phyloP scores from a whole-genome alignment of 192 early-diverging fungal genomes.

The Diversispora eburnea region DNA sequence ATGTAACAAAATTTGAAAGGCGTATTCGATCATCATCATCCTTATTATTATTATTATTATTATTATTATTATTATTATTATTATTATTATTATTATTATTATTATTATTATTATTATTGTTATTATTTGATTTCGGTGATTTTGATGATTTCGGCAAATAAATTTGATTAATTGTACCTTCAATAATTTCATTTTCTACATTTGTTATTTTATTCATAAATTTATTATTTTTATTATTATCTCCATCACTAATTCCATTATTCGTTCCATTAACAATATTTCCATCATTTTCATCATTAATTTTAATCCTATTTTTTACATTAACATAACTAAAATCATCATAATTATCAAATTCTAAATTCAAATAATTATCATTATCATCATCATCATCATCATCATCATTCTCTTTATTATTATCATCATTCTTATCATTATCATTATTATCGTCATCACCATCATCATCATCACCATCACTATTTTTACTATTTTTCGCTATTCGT shows the following conservation, averaged over 20 bases:
- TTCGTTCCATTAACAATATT: background rate
- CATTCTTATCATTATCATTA: background rate
- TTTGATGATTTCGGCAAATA: conserved; percentile 4
- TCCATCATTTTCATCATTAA: background rate
- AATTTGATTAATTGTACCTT: conserved; percentile 12
- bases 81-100: too few relatives aligned
- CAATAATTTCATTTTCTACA: conserved; percentile 9
- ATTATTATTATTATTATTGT: background rate
- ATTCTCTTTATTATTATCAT: background rate
- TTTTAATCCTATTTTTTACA: background rate
- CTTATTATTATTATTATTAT: conserved; percentile 2
- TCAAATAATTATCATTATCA: too few relatives aligned
- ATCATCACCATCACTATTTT: background rate
- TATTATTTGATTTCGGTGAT: background rate
- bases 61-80: too few relatives aligned
- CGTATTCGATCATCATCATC: background rate
- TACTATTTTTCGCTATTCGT: conserved; percentile 30
- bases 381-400: too few relatives aligned
- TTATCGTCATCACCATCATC: background rate
- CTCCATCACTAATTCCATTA: background rate
- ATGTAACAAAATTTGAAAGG: conserved; percentile 25
- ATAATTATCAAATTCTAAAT: too few relatives aligned
- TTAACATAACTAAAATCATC: too few relatives aligned
- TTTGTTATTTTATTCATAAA: background rate
- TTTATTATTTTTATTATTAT: background rate